These are phyloP conservation scores for Solanum lycopersicoides DNA, from an alignment of 257 asterid species.

Conservation along the genomic window DNA sequence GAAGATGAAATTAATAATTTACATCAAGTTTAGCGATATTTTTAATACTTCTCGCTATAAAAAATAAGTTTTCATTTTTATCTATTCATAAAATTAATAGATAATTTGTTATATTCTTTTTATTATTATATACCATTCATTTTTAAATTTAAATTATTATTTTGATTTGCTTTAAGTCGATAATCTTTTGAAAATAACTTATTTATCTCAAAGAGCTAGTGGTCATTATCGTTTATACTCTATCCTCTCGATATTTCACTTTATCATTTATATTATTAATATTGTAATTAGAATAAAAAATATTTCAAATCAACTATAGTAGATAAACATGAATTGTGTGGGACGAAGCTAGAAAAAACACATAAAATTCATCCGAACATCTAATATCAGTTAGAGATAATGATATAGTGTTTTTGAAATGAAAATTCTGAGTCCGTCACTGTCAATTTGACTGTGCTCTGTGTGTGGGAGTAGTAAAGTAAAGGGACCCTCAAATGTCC, in stretches of 20 bases:
- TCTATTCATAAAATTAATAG: background rate
- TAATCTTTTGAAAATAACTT: too few species aligned
- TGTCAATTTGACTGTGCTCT: accelerated
- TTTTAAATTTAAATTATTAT: too few species aligned
- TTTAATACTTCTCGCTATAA: background rate
- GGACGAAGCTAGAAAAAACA: too few species aligned
- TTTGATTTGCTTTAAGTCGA: background rate
- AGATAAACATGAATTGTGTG: background rate
- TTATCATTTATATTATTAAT: too few species aligned
- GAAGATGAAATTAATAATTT: too few species aligned
- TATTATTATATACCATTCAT: background rate
- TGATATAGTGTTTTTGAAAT: too few species aligned
- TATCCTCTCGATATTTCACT: too few species aligned
- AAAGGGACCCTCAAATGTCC: background rate
- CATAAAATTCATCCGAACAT: too few species aligned
- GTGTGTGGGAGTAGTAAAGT: background rate
- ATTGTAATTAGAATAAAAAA: background rate
- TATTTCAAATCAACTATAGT: background rate
- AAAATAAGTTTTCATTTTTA: background rate
- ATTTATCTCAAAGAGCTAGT: too few species aligned
- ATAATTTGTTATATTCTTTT: background rate
- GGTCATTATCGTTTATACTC: background rate
- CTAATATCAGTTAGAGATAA: too few species aligned
- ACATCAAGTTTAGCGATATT: too few species aligned
- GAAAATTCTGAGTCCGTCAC: background rate